These are phyloP conservation scores for Pseudozyma sp. DNA, from an alignment of 1,284 basidiomycete genomes.

Conservation along the genomic window DNA sequence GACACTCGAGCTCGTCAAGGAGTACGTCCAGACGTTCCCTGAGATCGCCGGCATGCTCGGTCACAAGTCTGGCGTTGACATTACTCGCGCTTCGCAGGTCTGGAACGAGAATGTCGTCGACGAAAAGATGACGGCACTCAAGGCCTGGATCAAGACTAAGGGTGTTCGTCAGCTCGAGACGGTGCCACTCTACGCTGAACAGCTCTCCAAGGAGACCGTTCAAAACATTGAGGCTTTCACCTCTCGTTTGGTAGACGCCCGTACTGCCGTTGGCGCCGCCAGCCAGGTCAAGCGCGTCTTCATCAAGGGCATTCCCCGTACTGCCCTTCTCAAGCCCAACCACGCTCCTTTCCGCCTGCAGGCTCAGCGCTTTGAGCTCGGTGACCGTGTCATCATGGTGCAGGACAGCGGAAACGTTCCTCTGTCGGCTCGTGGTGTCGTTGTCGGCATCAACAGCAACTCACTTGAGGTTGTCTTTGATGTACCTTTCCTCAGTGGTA, in stretches of 20 bases:
- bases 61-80: slow-evolving; percentile 71
- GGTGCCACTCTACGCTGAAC: slow-evolving; percentile 90
- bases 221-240: slow-evolving; percentile 76
- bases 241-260: slow-evolving; percentile 73
- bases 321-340: slow-evolving; percentile 90
- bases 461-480: slow-evolving; percentile 98
- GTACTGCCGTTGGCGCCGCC: slow-evolving; percentile 72
- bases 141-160: slow-evolving; percentile 86
- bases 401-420: slow-evolving; percentile 92
- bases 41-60: slow-evolving; percentile 58
- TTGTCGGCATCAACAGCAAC: slow-evolving; percentile 82
- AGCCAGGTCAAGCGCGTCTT: slow-evolving; percentile 87
- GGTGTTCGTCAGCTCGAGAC: slow-evolving; percentile 91
- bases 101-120: slow-evolving; percentile 78
- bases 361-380: slow-evolving; percentile 87
- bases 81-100: slow-evolving; percentile 80
- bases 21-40: slow-evolving; percentile 76
- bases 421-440: slow-evolving; percentile 89
- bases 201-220: slow-evolving; percentile 78
- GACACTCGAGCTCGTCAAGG: slow-evolving; percentile 81
- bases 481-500: slow-evolving; percentile 91
- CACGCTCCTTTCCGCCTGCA: slow-evolving; percentile 91
- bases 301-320: slow-evolving; percentile 91
- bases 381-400: slow-evolving; percentile 96
- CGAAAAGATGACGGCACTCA: slow-evolving; percentile 79